These are phyloP conservation scores for Huntiella savannae DNA, from an alignment of 2,329 filamentous ascomycete species.

Conservation along the genomic window DNA sequence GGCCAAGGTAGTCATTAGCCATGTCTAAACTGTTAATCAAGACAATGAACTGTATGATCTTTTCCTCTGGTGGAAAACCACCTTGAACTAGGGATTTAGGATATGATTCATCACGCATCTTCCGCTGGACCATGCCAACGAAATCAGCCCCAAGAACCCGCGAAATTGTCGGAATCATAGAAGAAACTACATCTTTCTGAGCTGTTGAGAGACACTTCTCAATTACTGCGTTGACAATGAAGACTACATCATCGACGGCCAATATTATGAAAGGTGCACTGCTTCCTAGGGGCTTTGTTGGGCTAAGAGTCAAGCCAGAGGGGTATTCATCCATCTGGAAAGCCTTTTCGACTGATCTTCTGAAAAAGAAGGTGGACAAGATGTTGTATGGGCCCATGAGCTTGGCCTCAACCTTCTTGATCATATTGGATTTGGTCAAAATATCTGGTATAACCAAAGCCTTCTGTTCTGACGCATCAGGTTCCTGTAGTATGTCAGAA, in stretches of 20 bases:
- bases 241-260: conserved; percentile 97
- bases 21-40: conserved; percentile 92
- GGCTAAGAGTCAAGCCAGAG: conserved; percentile 55
- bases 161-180: conserved; percentile 58
- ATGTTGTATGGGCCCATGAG: conserved; percentile 68
- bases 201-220: conserved; percentile 74
- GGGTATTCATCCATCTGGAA: conserved; percentile 92
- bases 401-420: conserved; percentile 56
- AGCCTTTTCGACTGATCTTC: conserved; percentile 87
- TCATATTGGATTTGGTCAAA: conserved; percentile 58
- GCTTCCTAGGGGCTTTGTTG: conserved; percentile 49
- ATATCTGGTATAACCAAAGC: conserved; percentile 52
- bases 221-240: conserved; percentile 85
- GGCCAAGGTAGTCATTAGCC: conserved; percentile 72
- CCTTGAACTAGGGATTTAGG: conserved; percentile 63
- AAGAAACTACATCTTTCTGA: conserved; percentile 58
- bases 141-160: conserved; percentile 77
- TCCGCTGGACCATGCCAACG: conserved; percentile 88
- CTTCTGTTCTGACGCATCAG: conserved; percentile 30
- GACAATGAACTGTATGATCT: conserved; percentile 74
- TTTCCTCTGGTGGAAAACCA: conserved; percentile 68
- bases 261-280: conserved; percentile 84
- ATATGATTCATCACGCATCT: conserved; percentile 93
- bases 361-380: conserved; percentile 93
- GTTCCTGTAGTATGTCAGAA: conserved; percentile 23